Percentiles rank a stretch among this genome's conserved stretches.
Conservation (phyloP, 2,329 filamentous ascomycete species). For the Aureobasidium vineae region DNA sequence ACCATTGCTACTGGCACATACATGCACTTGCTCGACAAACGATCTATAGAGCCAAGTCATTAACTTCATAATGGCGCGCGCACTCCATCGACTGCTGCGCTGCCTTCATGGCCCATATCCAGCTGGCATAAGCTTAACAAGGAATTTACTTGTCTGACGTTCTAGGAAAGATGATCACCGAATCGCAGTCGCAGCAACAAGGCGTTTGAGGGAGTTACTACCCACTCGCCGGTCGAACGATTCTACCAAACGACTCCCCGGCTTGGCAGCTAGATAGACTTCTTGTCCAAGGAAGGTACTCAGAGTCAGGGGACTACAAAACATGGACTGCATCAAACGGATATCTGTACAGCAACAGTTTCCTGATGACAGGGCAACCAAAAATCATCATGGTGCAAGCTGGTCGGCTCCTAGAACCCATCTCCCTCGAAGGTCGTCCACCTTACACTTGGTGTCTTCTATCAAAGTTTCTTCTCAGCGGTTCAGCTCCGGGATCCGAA, state of each 20-base stretch:
- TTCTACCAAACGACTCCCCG: constrained; percentile 2
- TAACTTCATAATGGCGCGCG: not conserved
- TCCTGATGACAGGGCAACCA: constrained; percentile 11
- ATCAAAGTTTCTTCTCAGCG: not conserved
- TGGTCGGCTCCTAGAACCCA: not conserved
- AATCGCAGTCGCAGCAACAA: not conserved
- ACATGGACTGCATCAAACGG: not conserved
- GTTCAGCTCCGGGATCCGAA: not conserved
- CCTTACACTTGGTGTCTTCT: not conserved
- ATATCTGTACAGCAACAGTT: constrained; percentile 4
- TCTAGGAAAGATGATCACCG: too few relatives aligned
- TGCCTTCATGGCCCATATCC: too few relatives aligned
- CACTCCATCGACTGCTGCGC: too few relatives aligned
- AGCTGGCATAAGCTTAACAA: too few relatives aligned
- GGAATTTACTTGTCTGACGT: not conserved
- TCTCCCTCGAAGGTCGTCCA: not conserved
- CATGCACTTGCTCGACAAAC: not conserved
- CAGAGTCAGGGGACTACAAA: not conserved
- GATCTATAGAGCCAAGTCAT: not conserved
- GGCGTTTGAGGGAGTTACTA: not conserved
- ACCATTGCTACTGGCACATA: not conserved
- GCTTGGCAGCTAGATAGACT: not conserved
- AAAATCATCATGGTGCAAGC: not conserved
- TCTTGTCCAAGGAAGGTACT: not conserved
- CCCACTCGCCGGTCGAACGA: not conserved